phyloP scores from a whole-genome alignment of 306 rosid species.

The Spatholobus suberectus region DNA sequence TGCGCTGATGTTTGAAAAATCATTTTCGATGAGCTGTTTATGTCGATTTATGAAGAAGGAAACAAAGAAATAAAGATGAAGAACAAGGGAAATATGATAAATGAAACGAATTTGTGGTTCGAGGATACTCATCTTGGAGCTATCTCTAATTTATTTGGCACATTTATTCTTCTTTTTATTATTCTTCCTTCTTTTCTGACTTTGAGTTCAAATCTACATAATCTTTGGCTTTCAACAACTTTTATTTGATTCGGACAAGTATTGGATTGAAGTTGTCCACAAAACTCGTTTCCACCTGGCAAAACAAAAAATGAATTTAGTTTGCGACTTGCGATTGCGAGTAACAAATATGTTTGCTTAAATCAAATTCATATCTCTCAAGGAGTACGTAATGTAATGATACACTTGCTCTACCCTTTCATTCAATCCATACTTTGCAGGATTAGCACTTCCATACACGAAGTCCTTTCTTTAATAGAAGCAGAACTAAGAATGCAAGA shows the following conservation, averaged over 20 bases:
- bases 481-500: neutral
- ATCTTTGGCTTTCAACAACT: neutral
- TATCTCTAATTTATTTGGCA: neutral
- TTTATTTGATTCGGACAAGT: conserved; percentile 6
- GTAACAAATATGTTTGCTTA: neutral
- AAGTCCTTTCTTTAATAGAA: too few species aligned
- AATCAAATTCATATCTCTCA: neutral
- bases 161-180: neutral
- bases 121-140: neutral
- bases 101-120: neutral
- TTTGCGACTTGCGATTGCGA: too few species aligned
- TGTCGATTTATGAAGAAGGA: neutral
- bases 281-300: neutral
- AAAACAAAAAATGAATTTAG: neutral
- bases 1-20: neutral
- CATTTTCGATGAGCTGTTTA: neutral
- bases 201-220: neutral
- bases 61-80: neutral
- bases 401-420: too few species aligned
- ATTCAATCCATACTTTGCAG: too few species aligned
- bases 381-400: neutral
- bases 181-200: neutral
- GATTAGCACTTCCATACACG: too few species aligned
- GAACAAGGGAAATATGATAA: neutral
- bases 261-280: neutral